Evolutionary conservation across 768 basidiomycete genomes (phyloP).

Genomic region (Neoboletus subvelutipes): DNA sequence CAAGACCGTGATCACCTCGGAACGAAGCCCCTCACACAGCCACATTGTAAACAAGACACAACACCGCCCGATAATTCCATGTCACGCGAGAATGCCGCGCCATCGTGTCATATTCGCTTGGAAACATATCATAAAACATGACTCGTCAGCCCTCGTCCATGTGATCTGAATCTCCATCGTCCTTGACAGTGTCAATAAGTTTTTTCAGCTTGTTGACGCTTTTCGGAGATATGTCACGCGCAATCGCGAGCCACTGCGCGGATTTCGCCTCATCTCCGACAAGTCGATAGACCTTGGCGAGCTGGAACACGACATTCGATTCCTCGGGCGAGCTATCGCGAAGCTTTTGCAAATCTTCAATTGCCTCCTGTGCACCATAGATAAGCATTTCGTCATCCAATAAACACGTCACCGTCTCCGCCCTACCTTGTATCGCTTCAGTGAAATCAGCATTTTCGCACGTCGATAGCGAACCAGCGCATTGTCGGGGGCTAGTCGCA

Average conservation of each 20-base stretch:
- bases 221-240: slow-evolving; percentile 93
- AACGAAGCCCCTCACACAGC: slow-evolving; percentile 32
- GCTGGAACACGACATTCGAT: slow-evolving; percentile 94
- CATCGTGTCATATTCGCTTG: slow-evolving; percentile 11
- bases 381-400: slow-evolving; percentile 21
- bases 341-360: slow-evolving; percentile 77
- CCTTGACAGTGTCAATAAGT: slow-evolving; percentile 67
- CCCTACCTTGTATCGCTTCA: slow-evolving; percentile 79
- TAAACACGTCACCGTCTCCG: slow-evolving; percentile 22
- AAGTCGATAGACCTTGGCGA: slow-evolving; percentile 87
- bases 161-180: slow-evolving; percentile 54
- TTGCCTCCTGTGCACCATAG: slow-evolving; percentile 59
- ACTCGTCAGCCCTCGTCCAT: slow-evolving; percentile 72
- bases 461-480: slow-evolving; percentile 92
- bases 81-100: slow-evolving; percentile 29
- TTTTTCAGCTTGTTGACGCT: slow-evolving; percentile 81
- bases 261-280: slow-evolving; percentile 77
- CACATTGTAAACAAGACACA: slow-evolving; percentile 25
- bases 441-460: slow-evolving; percentile 84
- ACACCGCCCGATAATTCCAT: slow-evolving; percentile 14
- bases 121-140: slow-evolving; percentile 8
- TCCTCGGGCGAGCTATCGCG: slow-evolving; percentile 87
- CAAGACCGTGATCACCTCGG: slow-evolving; percentile 29
- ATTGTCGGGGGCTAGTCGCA: slow-evolving; percentile 78
- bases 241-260: slow-evolving; percentile 82